Base-by-base conservation (phyloP, 495 filamentous ascomycete genomes). In the Penicillium verhagenii region DNA sequence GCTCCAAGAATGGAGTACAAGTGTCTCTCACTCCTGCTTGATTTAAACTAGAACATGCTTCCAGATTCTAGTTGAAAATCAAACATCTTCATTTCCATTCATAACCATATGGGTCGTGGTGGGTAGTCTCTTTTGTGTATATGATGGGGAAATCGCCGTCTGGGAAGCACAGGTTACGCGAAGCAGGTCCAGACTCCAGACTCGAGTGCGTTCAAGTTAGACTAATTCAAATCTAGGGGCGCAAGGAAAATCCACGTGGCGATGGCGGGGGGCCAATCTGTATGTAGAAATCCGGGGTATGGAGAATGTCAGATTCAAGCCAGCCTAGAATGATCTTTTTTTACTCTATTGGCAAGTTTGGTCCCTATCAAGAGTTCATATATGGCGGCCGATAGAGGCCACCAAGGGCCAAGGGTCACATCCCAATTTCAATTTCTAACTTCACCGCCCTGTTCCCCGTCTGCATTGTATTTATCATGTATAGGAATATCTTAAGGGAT, bases 1-100 rank as follows among this genome's bases (percentile, higher is more conserved):
- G 57, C 7, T 69, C 60, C 52, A 44, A 31, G 19, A 68, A 72
- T 51, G 69, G 69, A 4, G 47, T 52, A 6, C 59, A 54, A 47
- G 61, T 69, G 10, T 54, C 51, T 13, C 43, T 67, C 35, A 45
- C 23, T 1, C 21, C 42, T 45, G 42, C 20, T 24, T 45, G 44
- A 39, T 16, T 23, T 3, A 18, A 18, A 16, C 9, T 14, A 31
- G 1, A 14, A 4, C 29, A 33, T 13, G 11, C 29, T 8, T 31
- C 28, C 13, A 31, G 28, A 10, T 11, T 31, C 28, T 11, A 31
- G 13, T 31, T 0, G 1, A 31, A 1, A 11, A 11, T 11, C 28
- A 10, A 31, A 11, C 28, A 8, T 11, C 28, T 31, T 9, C 28
- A 8, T 29, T 6, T 5, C 26, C 26, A 28, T 6, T 28, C 10